phyloP scores from a whole-genome alignment of 1,284 basidiomycete genomes.

The Malassezia slooffiae region DNA sequence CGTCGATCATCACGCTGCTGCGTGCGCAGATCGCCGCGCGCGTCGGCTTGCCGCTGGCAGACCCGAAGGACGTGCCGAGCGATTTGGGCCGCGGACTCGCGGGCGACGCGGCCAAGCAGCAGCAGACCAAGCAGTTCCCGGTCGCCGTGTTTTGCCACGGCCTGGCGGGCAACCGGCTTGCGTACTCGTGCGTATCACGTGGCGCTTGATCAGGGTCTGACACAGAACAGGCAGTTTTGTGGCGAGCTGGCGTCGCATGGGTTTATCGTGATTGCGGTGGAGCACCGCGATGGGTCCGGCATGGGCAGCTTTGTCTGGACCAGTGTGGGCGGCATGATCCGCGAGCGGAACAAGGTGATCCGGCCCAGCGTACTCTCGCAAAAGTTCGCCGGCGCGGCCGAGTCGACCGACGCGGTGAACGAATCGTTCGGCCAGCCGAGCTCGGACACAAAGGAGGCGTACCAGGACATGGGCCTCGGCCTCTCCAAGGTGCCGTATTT shows the following conservation, averaged over 20 bases:
- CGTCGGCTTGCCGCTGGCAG: slow-evolving; percentile 23
- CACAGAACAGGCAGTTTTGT: slow-evolving; percentile 22
- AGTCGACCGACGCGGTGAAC: too few species aligned
- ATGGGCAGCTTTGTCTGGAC: slow-evolving; percentile 47
- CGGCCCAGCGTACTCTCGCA: too few species aligned
- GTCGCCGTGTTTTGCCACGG: slow-evolving; percentile 35
- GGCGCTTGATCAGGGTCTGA: neutral
- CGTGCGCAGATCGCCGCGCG: slow-evolving; percentile 17
- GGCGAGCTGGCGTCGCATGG: slow-evolving; percentile 33
- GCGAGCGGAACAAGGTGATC: too few species aligned
- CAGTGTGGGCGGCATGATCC: neutral
- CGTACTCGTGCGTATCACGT: slow-evolving; percentile 21
- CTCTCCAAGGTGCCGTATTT: slow-evolving; percentile 24
- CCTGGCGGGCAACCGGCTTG: slow-evolving; percentile 32
- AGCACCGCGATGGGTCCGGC: slow-evolving; percentile 51
- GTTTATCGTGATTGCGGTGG: slow-evolving; percentile 49
- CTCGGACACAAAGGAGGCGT: too few species aligned
- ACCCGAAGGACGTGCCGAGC: slow-evolving; percentile 17
- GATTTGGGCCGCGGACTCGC: neutral
- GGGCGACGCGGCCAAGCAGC: slow-evolving; percentile 2
- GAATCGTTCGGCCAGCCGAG: too few species aligned
- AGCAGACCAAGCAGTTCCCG: slow-evolving; percentile 19
- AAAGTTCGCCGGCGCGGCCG: too few species aligned
- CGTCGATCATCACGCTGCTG: slow-evolving; percentile 21
- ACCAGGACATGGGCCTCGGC: neutral